A percentile compares a stretch with the other conserved stretches of the same genome.
phyloP scores from a whole-genome alignment of 1,139 yeast species.

The Tardiomyces depauwii region DNA sequence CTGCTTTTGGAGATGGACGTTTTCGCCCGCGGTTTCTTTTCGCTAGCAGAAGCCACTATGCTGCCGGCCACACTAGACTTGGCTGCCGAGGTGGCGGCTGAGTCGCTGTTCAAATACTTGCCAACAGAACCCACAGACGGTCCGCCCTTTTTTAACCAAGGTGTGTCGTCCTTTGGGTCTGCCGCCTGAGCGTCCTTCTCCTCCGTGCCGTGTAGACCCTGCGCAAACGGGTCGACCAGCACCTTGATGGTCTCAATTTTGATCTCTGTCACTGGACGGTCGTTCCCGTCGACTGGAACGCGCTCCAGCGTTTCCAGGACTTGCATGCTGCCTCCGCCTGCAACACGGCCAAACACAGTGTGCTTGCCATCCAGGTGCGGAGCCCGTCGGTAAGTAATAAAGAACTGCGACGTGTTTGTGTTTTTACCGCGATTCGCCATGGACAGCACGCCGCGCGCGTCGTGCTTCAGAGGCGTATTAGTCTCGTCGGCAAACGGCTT shows the following conservation, averaged over 20 bases:
- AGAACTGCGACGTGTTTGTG: slow-evolving; percentile 89
- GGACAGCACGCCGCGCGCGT: slow-evolving; percentile 71
- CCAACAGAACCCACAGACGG: slow-evolving; percentile 12
- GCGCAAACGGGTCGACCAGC: slow-evolving; percentile 64
- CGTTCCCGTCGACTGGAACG: slow-evolving; percentile 59
- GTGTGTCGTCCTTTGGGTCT: slow-evolving; percentile 14
- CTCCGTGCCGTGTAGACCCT: slow-evolving; percentile 27
- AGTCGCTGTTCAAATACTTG: slow-evolving; percentile 11
- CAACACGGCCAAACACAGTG: slow-evolving; percentile 82
- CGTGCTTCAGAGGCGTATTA: slow-evolving; percentile 64
- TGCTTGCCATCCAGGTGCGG: slow-evolving; percentile 85
- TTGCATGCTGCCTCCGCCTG: slow-evolving; percentile 64
- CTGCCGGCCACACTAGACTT: not conserved
- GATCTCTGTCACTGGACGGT: slow-evolving; percentile 53
- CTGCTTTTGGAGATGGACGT: slow-evolving; percentile 3
- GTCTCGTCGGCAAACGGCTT: slow-evolving; percentile 90
- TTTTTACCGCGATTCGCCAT: slow-evolving; percentile 95
- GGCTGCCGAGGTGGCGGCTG: not conserved
- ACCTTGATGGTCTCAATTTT: slow-evolving; percentile 62
- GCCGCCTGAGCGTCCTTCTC: not conserved
- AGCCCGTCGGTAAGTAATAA: slow-evolving; percentile 63
- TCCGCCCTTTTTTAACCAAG: slow-evolving; percentile 13
- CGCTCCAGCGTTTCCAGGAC: slow-evolving; percentile 65
- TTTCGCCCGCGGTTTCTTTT: slow-evolving; percentile 4
- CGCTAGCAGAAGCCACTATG: not conserved